Evolutionary conservation across 1,284 basidiomycete species (phyloP), one percentile per base, ranked within the genome.

Genomic region (Lentinula novae-zelandiae): DNA sequence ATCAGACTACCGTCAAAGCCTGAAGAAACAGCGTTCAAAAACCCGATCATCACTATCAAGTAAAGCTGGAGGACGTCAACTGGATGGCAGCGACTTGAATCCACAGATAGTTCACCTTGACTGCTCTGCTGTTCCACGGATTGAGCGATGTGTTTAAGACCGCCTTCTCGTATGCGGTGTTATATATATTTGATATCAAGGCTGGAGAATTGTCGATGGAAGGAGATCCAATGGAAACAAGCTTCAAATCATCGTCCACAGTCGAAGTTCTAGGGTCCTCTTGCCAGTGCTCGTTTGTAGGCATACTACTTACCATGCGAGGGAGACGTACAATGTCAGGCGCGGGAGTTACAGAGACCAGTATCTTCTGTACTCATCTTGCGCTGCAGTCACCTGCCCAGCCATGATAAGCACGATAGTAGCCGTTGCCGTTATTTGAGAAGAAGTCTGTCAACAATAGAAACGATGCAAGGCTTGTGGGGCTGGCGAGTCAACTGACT

Each of bases 1-100:
- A 71, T 70, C 38, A 71, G 61, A 58, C 67, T 68, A 15, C 70
- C 69, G 57, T 71, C 70, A 54, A 71, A 71, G 9, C 70, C 70
- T 31, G 65, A 67, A 8, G 69, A 70, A 1, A 70, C 70, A 5
- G 70, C 70, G 59, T 71, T 71, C 36, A 71, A 58, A 52, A 68
- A 71, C 9, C 70, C 70, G 44, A 71, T 65, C 61, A 71, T 68
- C 33, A 71, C 69, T 39, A 71, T 62, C 53, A 71, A 68, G 57
- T 71, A 71, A 48, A 71, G 61, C 69, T 70, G 50, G 17, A 33
- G 1, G 27, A 38, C 20, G 36, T 12, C 10, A 44, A n/a, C 13
- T 9, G 8, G 38, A 10, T 6, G 22, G 17, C 5, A 27, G 27
- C 27, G 27, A 27, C 27, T 27, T 46, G 5, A 15, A 22, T 27